Percentiles rank a stretch among this genome's conserved stretches.
Evolutionary conservation across 345 rosid genomes (phyloP).

Genomic region (Nephelium lappaceum): DNA sequence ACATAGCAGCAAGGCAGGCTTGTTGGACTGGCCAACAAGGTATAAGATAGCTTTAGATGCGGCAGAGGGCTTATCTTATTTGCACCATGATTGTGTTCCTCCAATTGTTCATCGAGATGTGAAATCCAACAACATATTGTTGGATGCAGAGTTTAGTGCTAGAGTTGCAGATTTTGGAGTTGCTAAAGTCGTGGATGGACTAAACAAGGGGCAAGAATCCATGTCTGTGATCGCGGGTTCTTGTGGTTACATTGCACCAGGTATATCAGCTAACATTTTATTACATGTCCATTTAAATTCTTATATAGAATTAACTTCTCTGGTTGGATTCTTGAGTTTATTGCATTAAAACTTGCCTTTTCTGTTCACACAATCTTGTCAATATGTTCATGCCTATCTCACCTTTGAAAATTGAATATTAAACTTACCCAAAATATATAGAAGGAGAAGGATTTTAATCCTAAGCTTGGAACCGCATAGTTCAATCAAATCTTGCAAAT

Average conservation of each 20-base stretch:
- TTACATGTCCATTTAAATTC: not conserved
- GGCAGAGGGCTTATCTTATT: constrained; percentile 83
- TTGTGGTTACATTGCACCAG: constrained; percentile 96
- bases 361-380: not conserved
- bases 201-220: constrained; percentile 50
- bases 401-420: no score
- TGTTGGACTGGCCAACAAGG: constrained; percentile 72
- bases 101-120: constrained; percentile 93
- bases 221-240: constrained; percentile 94
- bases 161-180: constrained; percentile 92
- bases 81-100: constrained; percentile 94
- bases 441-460: not conserved
- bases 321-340: constrained; percentile 7
- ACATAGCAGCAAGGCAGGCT: constrained; percentile 56
- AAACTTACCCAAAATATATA: no score
- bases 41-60: constrained; percentile 78
- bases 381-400: not conserved
- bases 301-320: not conserved
- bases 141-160: constrained; percentile 74
- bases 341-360: not conserved
- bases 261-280: constrained; percentile 36
- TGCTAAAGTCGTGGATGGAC: constrained; percentile 65
- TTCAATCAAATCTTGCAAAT: not conserved
- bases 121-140: constrained; percentile 81
- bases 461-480: not conserved